Percentiles rank a stretch among this genome's conserved stretches.
Conservation (phyloP, 352 stramenopile species). For the Globisporangium parvum region DNA sequence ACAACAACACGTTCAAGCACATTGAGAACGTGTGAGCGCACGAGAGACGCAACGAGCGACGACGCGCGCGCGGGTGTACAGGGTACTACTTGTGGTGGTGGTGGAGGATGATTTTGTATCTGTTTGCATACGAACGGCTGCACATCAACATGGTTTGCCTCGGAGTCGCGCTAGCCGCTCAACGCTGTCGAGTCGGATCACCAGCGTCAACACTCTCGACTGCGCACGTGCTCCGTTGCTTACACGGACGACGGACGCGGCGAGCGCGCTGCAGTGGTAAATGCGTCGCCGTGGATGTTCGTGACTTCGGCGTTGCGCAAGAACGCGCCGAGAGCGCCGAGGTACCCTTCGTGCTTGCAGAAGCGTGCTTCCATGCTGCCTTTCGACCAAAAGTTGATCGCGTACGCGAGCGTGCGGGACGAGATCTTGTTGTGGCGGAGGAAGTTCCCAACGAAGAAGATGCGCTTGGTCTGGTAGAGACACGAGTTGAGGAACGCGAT, state of each 20-base stretch:
- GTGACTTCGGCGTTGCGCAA: conserved; percentile 79
- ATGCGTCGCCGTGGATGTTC: conserved; percentile 61
- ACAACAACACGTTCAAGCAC: conserved; percentile 51
- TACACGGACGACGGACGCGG: conserved; percentile 6
- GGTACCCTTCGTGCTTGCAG: conserved; percentile 97
- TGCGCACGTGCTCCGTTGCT: not conserved
- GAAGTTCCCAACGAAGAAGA: conserved; percentile 98
- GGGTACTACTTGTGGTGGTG: not conserved
- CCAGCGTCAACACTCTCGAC: too few relatives aligned
- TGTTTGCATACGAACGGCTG: conserved; percentile 1
- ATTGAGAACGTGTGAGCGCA: conserved; percentile 51
- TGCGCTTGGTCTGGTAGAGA: conserved; percentile 94
- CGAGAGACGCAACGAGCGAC: not conserved
- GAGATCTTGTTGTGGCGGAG: conserved; percentile 97
- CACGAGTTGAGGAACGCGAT: conserved; percentile 98
- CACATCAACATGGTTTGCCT: not conserved
- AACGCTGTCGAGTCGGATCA: too few relatives aligned
- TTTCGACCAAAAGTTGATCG: conserved; percentile 99
- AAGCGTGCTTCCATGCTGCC: conserved; percentile 91
- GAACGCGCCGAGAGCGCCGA: conserved; percentile 97
- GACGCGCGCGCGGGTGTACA: not conserved
- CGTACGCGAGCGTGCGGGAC: conserved; percentile 87
- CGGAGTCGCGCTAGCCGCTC: too few relatives aligned
- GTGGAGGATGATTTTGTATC: conserved; percentile 1
- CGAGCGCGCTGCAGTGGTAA: conserved; percentile 34